Percentiles rank a stretch among this genome's conserved stretches.
Evolutionary conservation across 164 flowering plant species (phyloP).

Genomic region (Annona squamosa): DNA sequence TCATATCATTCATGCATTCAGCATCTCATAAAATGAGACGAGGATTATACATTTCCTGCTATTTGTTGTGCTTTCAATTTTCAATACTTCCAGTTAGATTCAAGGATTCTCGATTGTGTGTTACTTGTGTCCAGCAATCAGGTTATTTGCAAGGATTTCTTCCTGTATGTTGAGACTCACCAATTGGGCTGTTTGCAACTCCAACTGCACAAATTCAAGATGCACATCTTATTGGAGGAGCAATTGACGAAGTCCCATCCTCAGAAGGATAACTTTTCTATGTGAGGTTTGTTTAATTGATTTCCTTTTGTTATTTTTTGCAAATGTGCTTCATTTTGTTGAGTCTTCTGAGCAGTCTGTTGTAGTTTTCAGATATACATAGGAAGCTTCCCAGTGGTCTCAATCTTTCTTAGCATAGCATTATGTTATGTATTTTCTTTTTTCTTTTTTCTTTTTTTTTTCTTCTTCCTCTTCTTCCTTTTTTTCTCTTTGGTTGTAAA

Average conservation of each 20-base stretch:
- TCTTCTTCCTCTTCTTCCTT: no score
- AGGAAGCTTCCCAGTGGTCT: not conserved
- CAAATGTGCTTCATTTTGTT: not conserved
- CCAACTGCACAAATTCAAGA: slow-evolving; percentile 79
- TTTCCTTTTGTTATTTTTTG: not conserved
- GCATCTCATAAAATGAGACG: no score
- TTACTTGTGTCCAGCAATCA: slow-evolving; percentile 84
- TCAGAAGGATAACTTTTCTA: slow-evolving; percentile 88
- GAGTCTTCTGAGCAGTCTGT: not conserved
- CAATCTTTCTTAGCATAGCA: no score
- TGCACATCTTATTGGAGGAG: slow-evolving; percentile 70
- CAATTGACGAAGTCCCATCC: slow-evolving; percentile 75
- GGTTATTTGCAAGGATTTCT: slow-evolving; percentile 91
- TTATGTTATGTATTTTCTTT: no score
- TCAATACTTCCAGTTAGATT: no score
- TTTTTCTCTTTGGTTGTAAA: no score
- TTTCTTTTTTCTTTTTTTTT: no score
- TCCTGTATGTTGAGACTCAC: slow-evolving; percentile 67
- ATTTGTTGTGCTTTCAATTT: no score
- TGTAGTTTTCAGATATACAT: not conserved
- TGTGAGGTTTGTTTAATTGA: slow-evolving; percentile 53
- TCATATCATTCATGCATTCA: no score
- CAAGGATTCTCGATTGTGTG: slow-evolving; percentile 54
- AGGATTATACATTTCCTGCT: no score
- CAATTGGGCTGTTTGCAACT: slow-evolving; percentile 95